These are phyloP conservation scores for Chrysoporthe austroafricana DNA, from an alignment of 2,329 filamentous ascomycete genomes.

Conservation along the genomic window DNA sequence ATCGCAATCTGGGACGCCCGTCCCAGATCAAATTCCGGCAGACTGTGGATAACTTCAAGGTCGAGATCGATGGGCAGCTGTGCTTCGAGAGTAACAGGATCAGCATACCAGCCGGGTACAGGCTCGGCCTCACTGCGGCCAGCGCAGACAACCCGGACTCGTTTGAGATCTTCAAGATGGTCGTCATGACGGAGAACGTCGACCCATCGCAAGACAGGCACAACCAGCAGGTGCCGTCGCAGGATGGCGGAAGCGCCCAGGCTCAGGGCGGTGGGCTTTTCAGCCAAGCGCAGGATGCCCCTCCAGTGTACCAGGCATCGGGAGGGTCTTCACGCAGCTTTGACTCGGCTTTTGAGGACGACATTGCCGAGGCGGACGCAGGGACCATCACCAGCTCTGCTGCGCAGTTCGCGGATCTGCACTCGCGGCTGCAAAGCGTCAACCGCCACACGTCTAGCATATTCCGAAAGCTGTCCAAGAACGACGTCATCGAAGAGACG, in stretches of 20 bases:
- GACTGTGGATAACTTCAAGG: conserved; percentile 67
- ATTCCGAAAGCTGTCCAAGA: conserved; percentile 58
- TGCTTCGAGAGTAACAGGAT: conserved; percentile 88
- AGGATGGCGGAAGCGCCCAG: conserved; percentile 38
- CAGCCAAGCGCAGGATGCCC: conserved; percentile 38
- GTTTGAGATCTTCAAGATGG: conserved; percentile 89
- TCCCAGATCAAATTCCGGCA: conserved; percentile 77
- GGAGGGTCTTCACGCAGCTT: conserved; percentile 30
- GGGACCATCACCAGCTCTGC: conserved; percentile 53
- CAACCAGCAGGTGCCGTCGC: conserved; percentile 32
- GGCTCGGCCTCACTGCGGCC: conserved; percentile 84
- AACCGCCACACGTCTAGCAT: conserved; percentile 70
- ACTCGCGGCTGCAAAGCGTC: conserved; percentile 78
- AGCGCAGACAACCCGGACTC: conserved; percentile 92
- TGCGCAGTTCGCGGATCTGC: conserved; percentile 79
- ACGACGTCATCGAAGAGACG: conserved; percentile 56
- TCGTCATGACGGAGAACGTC: conserved; percentile 64
- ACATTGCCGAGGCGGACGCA: conserved; percentile 52
- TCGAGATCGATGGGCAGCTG: conserved; percentile 75
- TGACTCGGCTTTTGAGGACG: conserved; percentile 44
- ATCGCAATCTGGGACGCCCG: conserved; percentile 87
- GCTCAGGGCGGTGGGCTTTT: conserved; percentile 32
- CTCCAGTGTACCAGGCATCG: conserved; percentile 33
- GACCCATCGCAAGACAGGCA: conserved; percentile 35
- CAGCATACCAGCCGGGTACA: conserved; percentile 77